Percentiles rank a stretch among this genome's conserved stretches.
Evolutionary conservation across 345 rosid genomes (phyloP).

Genomic region (Adansonia digitata): DNA sequence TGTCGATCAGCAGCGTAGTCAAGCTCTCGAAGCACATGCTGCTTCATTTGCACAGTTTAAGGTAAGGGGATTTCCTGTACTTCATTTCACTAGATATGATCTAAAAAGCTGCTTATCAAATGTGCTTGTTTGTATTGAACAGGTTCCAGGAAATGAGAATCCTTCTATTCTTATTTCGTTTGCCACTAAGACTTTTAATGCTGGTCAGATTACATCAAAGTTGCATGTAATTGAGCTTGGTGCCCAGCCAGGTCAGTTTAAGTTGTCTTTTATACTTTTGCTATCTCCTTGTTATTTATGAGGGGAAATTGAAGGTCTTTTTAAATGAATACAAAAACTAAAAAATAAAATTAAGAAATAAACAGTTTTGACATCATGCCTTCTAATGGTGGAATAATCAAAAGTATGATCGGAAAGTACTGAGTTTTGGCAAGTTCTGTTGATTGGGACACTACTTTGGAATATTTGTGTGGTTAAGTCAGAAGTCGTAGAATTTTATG

Average conservation of each 20-base stretch:
- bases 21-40: slow-evolving; percentile 99
- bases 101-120: not conserved
- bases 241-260: slow-evolving; percentile 79
- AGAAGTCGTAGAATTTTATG: not conserved
- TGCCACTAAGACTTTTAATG: slow-evolving; percentile 81
- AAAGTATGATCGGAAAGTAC: not conserved
- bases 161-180: slow-evolving; percentile 87
- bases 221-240: slow-evolving; percentile 97
- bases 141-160: slow-evolving; percentile 97
- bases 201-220: slow-evolving; percentile 90
- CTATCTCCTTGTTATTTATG: not conserved
- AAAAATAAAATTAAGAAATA: not conserved
- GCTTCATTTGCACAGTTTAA: slow-evolving; percentile 92
- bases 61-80: slow-evolving; percentile 31
- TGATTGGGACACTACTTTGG: not conserved
- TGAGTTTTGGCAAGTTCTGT: not conserved
- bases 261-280: not conserved
- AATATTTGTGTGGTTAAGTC: not conserved
- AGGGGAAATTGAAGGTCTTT: not conserved
- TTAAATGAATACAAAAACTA: not conserved
- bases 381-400: not conserved
- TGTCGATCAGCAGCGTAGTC: slow-evolving; percentile 97
- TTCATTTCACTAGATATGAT: not conserved
- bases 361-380: not conserved
- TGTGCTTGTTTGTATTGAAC: slow-evolving; percentile 9